Evolutionary conservation across 2,329 filamentous ascomycete species (phyloP).

Genomic region (Ampelomyces quisqualis): DNA sequence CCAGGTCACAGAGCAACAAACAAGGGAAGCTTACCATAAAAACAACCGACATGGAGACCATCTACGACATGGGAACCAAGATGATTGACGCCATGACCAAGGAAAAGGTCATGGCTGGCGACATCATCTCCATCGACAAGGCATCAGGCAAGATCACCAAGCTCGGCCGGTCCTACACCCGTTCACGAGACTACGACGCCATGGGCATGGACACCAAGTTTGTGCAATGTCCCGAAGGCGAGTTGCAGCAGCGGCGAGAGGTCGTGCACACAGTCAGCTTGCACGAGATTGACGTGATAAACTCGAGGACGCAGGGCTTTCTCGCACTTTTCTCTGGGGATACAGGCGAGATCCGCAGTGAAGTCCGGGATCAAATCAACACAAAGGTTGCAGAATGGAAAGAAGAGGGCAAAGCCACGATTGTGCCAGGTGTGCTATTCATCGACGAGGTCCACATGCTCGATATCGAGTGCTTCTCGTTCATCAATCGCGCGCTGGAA

Average conservation of each 20-base stretch:
- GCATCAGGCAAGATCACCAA: conserved; percentile 98
- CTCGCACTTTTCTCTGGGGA: conserved; percentile 96
- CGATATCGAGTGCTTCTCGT: conserved; percentile 98
- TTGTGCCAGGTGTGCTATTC: conserved; percentile 94
- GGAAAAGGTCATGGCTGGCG: conserved; percentile 97
- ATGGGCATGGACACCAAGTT: conserved; percentile 99
- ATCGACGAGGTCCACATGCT: conserved; percentile 99
- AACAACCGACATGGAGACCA: conserved; percentile 98
- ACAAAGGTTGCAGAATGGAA: conserved; percentile 99
- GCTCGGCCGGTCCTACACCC: conserved; percentile 88
- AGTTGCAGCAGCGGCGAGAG: conserved; percentile 95
- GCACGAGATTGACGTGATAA: conserved; percentile 99
- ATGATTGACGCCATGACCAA: conserved; percentile 99
- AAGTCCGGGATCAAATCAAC: conserved; percentile 98
- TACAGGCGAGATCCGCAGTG: conserved; percentile 94
- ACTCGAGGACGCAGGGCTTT: conserved; percentile 97
- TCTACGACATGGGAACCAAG: conserved; percentile 99
- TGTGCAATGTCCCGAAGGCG: conserved; percentile 93
- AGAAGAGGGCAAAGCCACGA: conserved; percentile 98
- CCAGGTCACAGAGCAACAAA: conserved; percentile 69
- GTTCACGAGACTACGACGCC: conserved; percentile 96
- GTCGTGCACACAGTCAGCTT: conserved; percentile 95
- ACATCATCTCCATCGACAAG: conserved; percentile 98
- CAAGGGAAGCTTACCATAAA: conserved; percentile 99
- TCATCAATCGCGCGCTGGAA: conserved; percentile 95